Evolutionary conservation across 768 basidiomycete genomes (phyloP).

Genomic region (Leccinellum luteum): DNA sequence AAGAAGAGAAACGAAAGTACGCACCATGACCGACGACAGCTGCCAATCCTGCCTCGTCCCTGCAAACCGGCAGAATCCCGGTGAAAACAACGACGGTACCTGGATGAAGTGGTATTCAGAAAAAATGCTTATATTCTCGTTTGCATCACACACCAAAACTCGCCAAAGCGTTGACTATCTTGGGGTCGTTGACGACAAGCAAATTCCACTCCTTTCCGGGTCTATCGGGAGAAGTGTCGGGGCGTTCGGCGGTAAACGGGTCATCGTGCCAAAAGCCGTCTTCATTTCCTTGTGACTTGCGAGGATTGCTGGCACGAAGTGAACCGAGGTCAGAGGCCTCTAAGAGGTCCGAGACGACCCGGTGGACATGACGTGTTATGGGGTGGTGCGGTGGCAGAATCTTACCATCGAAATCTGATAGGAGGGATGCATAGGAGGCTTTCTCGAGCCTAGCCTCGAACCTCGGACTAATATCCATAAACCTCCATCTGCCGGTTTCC

Average conservation of each 20-base stretch:
- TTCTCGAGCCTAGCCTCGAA: slow-evolving; percentile 56
- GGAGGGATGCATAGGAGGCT: slow-evolving; percentile 39
- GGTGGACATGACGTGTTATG: slow-evolving; percentile 61
- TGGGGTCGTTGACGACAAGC: slow-evolving; percentile 71
- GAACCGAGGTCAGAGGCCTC: slow-evolving; percentile 69
- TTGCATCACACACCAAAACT: slow-evolving; percentile 49
- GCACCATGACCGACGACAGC: slow-evolving; percentile 82
- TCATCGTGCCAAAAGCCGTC: slow-evolving; percentile 27
- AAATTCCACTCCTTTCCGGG: slow-evolving; percentile 56
- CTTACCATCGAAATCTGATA: slow-evolving; percentile 48
- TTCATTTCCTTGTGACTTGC: not conserved
- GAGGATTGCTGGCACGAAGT: slow-evolving; percentile 31
- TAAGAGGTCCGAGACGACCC: slow-evolving; percentile 67
- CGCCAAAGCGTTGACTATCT: slow-evolving; percentile 76
- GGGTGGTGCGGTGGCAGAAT: slow-evolving; percentile 70
- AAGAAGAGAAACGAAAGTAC: not conserved
- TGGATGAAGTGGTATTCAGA: slow-evolving; percentile 16
- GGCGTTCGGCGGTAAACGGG: slow-evolving; percentile 8
- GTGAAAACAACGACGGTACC: slow-evolving; percentile 86
- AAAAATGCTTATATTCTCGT: not conserved
- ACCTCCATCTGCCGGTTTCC: slow-evolving; percentile 84
- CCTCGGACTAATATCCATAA: slow-evolving; percentile 71
- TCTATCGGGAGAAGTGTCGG: slow-evolving; percentile 13
- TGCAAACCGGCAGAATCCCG: slow-evolving; percentile 77
- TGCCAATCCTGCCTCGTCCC: slow-evolving; percentile 79